Evolutionary conservation across 2,329 filamentous ascomycete genomes (phyloP).

Genomic region (Aspergillus fischeri): DNA sequence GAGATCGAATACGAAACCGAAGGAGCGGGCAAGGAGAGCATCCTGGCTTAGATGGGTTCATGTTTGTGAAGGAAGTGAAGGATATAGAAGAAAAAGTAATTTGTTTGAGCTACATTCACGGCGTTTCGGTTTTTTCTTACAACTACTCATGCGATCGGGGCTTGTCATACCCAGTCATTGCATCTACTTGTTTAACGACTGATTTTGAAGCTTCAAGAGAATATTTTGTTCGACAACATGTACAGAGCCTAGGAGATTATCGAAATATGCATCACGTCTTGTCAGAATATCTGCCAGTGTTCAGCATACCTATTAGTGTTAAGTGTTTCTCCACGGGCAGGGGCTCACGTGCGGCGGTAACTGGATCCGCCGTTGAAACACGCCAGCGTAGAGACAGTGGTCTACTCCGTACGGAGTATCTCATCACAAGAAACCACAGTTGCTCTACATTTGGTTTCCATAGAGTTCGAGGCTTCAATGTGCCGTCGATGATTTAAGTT

Average conservation of each 20-base stretch:
- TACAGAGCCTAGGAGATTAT: neutral
- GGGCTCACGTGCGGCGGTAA: slow-evolving; percentile 4
- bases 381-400: neutral
- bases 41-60: slow-evolving; percentile 34
- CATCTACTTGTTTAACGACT: slow-evolving; percentile 21
- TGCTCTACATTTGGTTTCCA: neutral
- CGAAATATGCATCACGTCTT: neutral
- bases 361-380: neutral
- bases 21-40: slow-evolving; percentile 51
- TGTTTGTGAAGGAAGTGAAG: neutral
- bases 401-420: too few relatives aligned
- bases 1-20: slow-evolving; percentile 79
- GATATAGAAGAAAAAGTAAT: slow-evolving; percentile 14
- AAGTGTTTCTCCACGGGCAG: neutral
- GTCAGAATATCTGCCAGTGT: slow-evolving; percentile 4
- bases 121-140: slow-evolving; percentile 26
- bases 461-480: neutral
- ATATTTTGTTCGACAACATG: neutral
- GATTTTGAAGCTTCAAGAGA: slow-evolving; percentile 4
- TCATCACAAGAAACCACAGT: neutral
- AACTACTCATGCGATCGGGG: slow-evolving; percentile 24
- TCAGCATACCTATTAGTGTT: too few relatives aligned
- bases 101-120: slow-evolving; percentile 24
- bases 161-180: slow-evolving; percentile 33
- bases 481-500: neutral